phyloP scores from a whole-genome alignment of 148 eudicot genomes.

The Fallopia convolvulus region DNA sequence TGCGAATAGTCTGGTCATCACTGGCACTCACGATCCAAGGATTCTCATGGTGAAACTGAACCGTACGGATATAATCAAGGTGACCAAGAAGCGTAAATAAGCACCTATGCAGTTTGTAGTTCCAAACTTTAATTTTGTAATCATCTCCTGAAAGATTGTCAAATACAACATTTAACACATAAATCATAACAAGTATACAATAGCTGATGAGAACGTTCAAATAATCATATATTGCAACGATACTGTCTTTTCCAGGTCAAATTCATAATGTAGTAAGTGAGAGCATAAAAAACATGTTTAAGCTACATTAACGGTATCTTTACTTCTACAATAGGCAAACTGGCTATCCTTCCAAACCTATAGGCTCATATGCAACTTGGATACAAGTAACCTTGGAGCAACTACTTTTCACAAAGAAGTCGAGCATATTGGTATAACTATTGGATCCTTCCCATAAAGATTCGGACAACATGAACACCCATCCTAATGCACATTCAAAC shows the following conservation, averaged over 20 bases:
- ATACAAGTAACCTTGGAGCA: neutral
- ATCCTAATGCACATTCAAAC: neutral
- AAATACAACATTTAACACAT: neutral
- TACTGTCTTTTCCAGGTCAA: neutral
- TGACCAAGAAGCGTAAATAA: conserved; percentile 14
- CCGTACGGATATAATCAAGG: conserved; percentile 31
- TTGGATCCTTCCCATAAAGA: neutral
- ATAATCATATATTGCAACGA: neutral
- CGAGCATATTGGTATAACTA: neutral
- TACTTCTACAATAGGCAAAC: neutral
- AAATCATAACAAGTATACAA: neutral
- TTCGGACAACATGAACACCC: neutral
- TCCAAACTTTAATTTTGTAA: conserved; percentile 29
- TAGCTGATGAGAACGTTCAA: neutral
- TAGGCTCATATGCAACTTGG: neutral
- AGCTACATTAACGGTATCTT: neutral
- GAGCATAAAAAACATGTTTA: neutral
- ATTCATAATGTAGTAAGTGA: neutral
- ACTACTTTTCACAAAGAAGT: neutral
- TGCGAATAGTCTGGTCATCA: conserved; percentile 47
- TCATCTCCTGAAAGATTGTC: conserved; percentile 18
- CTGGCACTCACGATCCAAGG: conserved; percentile 73
- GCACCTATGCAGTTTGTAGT: conserved; percentile 13
- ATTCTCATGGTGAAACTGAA: conserved; percentile 53
- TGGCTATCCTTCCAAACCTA: neutral